phyloP scores from a whole-genome alignment of 345 rosid genomes.

The Xanthoceras sorbifolium region DNA sequence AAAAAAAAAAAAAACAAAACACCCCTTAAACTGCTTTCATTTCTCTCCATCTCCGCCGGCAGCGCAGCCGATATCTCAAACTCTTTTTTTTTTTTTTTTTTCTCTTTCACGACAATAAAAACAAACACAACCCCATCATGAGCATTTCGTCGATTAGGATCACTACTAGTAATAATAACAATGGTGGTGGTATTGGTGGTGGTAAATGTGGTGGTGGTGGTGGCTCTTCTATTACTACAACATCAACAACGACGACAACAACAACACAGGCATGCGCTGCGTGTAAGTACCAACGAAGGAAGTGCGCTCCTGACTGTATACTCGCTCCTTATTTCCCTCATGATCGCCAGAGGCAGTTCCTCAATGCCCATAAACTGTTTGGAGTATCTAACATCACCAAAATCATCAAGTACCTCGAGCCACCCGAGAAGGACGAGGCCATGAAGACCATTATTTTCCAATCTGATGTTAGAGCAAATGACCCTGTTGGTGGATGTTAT shows the following conservation, averaged over 20 bases:
- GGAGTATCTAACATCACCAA: conserved; percentile 91
- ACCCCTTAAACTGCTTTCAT: conserved; percentile 28
- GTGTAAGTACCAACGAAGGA: conserved; percentile 93
- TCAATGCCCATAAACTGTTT: conserved; percentile 88
- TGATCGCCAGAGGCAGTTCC: conserved; percentile 80
- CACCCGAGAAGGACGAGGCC: conserved; percentile 73
- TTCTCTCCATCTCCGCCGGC: conserved; percentile 67
- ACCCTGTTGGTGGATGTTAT: conserved; percentile 85
- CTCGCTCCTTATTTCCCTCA: conserved; percentile 98
- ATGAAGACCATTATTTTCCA: conserved; percentile 86
- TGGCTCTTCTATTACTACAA: not conserved
- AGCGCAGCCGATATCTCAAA: conserved; percentile 57
- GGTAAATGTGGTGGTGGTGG: conserved; percentile 28
- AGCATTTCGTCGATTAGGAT: not conserved
- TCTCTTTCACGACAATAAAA: not conserved
- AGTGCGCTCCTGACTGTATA: conserved; percentile 90
- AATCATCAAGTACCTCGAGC: conserved; percentile 66
- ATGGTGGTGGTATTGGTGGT: conserved; percentile 27
- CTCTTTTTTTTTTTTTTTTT: conserved; percentile 1
- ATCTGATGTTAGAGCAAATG: conserved; percentile 82
- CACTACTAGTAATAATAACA: no score
- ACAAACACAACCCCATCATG: conserved; percentile 1
- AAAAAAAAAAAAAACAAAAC: conserved; percentile 1
- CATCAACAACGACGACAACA: not conserved
- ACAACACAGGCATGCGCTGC: conserved; percentile 92